Base-by-base conservation (phyloP, 2,329 filamentous ascomycete genomes). In the Fusarium bulbicola region DNA sequence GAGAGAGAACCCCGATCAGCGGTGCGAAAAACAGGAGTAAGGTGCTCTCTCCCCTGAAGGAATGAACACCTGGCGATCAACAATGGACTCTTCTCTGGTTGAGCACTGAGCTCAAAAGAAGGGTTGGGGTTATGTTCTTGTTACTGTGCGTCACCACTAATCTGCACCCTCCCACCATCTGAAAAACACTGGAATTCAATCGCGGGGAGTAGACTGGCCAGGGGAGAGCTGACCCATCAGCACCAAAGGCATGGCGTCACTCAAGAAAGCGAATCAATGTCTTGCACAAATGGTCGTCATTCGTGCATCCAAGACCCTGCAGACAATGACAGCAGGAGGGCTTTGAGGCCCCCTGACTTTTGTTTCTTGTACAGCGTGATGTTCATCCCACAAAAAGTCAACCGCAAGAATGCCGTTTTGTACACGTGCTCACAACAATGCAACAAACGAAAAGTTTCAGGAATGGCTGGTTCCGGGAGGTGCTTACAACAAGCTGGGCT, bases 181-280 rank as follows among this genome's bases (percentile, higher is more conserved):
- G 49, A 32, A 70, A 58, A 42, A 67, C 66, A 67, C 66, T 71
- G 66, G 57, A 74, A 73, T 74, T 53, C 42, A 34, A 49, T 72
- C 57, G 45, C 13, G 57, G 52, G 39, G 37, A 71, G 57, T n/a
- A 62, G 46, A 66, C 43, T 42, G 43, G 60, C 66, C 60, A 70
- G 53, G 45, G 67, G 60, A 70, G 66, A 66, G 66, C 59, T 70
- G 67, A 70, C 47, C 43, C 62, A 47, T 59, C 42, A n/a, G 45
- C 36, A 54, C 36, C 39, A 66, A 50, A 63, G 49, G 59, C 70
- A 73, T 73, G 66, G 70, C 70, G 70, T 73, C 70, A 71, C 70
- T 30, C 49, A 59, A 37, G 36, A 59, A 62, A 56, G 56, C 39
- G 53, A 73, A 62, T 73, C 58, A 56, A 54, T 73, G 70, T 73